Evolutionary conservation across 208 protist genomes (phyloP).

Genomic region (Sergeia podlipaevii): DNA sequence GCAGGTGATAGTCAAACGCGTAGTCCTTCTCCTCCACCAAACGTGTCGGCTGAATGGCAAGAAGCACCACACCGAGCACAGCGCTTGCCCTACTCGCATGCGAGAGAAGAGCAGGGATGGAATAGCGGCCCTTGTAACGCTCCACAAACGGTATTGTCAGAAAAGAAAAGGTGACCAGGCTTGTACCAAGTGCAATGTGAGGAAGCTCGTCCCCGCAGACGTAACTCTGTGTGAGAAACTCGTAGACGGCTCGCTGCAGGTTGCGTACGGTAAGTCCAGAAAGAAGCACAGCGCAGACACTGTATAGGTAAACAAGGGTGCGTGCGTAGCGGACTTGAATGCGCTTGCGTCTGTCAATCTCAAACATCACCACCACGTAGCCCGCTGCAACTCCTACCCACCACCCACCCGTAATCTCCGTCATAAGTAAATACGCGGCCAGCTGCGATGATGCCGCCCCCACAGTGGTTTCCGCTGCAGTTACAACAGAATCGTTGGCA

Average conservation of each 20-base stretch:
- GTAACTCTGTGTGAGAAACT: slow-evolving; percentile 79
- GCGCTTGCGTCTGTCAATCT: slow-evolving; percentile 38
- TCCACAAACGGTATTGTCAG: slow-evolving; percentile 56
- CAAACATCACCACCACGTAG: slow-evolving; percentile 49
- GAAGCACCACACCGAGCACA: slow-evolving; percentile 34
- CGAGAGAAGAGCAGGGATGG: slow-evolving; percentile 11
- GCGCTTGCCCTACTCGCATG: slow-evolving; percentile 9
- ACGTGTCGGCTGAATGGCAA: slow-evolving; percentile 43
- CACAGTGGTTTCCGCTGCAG: background rate
- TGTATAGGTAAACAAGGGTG: slow-evolving; percentile 28
- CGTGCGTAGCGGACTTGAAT: slow-evolving; percentile 25
- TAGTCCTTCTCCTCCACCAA: slow-evolving; percentile 19
- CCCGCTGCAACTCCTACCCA: slow-evolving; percentile 44
- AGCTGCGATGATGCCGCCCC: background rate
- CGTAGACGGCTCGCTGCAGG: slow-evolving; percentile 74
- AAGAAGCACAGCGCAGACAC: slow-evolving; percentile 21
- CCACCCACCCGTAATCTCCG: slow-evolving; percentile 45
- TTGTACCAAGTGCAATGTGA: slow-evolving; percentile 55
- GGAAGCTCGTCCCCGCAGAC: slow-evolving; percentile 41
- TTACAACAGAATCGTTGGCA: background rate
- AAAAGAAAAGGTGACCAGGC: slow-evolving; percentile 41
- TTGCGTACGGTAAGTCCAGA: slow-evolving; percentile 62
- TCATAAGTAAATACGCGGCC: background rate
- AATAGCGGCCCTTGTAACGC: slow-evolving; percentile 33
- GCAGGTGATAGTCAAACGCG: slow-evolving; percentile 37